Percentiles rank a stretch among this genome's conserved stretches.
Conservation (phyloP, 768 basidiomycete species). For the Antrodiella citrinella region DNA sequence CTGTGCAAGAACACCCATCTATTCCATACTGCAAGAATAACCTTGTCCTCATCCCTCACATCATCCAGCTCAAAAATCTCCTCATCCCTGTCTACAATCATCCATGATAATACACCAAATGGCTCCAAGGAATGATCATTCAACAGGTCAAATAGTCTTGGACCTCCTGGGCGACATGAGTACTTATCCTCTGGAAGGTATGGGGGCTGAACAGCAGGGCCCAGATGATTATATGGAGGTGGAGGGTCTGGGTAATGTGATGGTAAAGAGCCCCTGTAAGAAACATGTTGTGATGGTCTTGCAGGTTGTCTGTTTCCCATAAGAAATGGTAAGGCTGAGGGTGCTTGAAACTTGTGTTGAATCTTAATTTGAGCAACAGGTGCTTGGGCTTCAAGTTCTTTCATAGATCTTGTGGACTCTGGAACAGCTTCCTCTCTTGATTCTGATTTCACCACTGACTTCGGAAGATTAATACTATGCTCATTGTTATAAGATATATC, state of each 20-base stretch:
- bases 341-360: not conserved
- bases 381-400: not conserved
- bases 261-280: conserved; percentile 10
- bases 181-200: conserved; percentile 20
- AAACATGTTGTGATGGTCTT: not conserved
- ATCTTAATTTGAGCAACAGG: not conserved
- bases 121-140: conserved; percentile 48
- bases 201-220: conserved; percentile 18
- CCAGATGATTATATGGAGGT: conserved; percentile 13
- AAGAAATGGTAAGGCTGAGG: not conserved
- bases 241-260: conserved; percentile 14
- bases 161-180: conserved; percentile 62
- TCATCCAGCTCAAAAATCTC: conserved; percentile 69
- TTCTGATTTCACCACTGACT: not conserved
- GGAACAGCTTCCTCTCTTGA: not conserved
- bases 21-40: conserved; percentile 72
- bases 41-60: conserved; percentile 66
- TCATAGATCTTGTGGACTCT: too few relatives aligned
- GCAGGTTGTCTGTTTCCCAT: not conserved
- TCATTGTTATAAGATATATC: not conserved
- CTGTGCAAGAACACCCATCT: conserved; percentile 63
- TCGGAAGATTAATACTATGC: not conserved
- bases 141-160: conserved; percentile 57
- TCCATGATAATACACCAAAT: conserved; percentile 64
- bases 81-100: conserved; percentile 63